A percentile compares a stretch with the other conserved stretches of the same genome.
These are phyloP conservation scores for Geum urbanum DNA, from an alignment of 306 rosid genomes.

Conservation along the genomic window DNA sequence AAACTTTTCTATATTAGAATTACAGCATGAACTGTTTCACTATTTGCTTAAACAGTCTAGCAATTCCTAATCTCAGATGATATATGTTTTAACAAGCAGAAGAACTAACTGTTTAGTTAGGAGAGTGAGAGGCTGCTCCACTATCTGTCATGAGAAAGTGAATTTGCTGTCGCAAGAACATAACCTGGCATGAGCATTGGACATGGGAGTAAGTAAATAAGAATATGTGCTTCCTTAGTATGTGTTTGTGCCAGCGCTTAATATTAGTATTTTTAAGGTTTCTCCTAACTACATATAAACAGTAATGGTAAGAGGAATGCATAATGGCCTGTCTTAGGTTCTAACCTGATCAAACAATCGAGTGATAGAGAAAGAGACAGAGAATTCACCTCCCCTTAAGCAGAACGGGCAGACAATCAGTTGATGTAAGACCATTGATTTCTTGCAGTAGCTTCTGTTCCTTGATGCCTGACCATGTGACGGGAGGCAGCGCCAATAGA, in stretches of 20 bases:
- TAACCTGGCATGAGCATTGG: slow-evolving; percentile 46
- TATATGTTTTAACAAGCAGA: background rate
- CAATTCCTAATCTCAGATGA: background rate
- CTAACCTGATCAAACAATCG: slow-evolving; percentile 15
- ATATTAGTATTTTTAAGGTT: background rate
- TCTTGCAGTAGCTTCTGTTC: slow-evolving; percentile 53
- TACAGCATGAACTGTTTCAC: background rate
- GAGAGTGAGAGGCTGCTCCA: slow-evolving; percentile 23
- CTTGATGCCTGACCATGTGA: slow-evolving; percentile 65
- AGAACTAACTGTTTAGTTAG: background rate
- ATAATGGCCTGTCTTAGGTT: background rate
- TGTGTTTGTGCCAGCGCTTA: background rate
- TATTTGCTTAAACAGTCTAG: background rate
- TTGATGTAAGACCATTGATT: slow-evolving; percentile 40
- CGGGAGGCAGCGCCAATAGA: slow-evolving; percentile 63
- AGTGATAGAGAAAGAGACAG: slow-evolving; percentile 12
- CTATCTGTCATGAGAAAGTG: slow-evolving; percentile 58
- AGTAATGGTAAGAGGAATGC: background rate
- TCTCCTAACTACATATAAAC: background rate
- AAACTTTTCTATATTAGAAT: background rate
- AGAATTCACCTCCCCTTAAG: slow-evolving; percentile 72
- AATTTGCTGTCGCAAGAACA: slow-evolving; percentile 62
- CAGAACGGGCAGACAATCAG: slow-evolving; percentile 50
- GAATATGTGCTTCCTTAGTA: background rate
- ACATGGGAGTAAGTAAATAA: background rate